A percentile compares a stretch with the other conserved stretches of the same genome.
Evolutionary conservation across 1,284 basidiomycete species (phyloP).

Genomic region (Singerocomus inundabilis): DNA sequence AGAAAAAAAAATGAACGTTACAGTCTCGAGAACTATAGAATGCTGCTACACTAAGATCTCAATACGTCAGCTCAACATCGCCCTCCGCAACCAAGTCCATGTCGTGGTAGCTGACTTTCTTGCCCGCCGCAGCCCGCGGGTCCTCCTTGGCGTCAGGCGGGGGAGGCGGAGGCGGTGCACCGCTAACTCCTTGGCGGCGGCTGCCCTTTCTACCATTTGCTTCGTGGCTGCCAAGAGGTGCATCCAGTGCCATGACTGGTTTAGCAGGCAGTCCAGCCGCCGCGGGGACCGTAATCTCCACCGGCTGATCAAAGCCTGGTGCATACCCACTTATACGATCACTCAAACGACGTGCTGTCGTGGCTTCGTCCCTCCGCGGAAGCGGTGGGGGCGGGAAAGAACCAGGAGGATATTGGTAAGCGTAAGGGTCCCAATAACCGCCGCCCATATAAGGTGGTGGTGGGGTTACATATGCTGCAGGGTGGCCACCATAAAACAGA

Average conservation of each 20-base stretch:
- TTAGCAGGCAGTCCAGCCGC: slow-evolving; percentile 75
- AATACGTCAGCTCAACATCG: slow-evolving; percentile 77
- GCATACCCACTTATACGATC: slow-evolving; percentile 77
- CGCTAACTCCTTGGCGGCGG: slow-evolving; percentile 38
- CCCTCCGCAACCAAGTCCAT: slow-evolving; percentile 87
- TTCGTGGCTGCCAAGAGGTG: slow-evolving; percentile 42
- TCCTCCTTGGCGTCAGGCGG: slow-evolving; percentile 85
- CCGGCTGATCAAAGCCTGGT: slow-evolving; percentile 45
- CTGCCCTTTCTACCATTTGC: slow-evolving; percentile 40
- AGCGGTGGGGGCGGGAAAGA: slow-evolving; percentile 38
- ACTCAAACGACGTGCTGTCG: slow-evolving; percentile 59
- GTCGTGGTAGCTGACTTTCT: slow-evolving; percentile 82
- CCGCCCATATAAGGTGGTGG: slow-evolving; percentile 45
- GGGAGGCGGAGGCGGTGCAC: slow-evolving; percentile 62
- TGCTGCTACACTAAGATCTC: slow-evolving; percentile 34
- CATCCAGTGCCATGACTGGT: slow-evolving; percentile 62
- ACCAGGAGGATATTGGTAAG: slow-evolving; percentile 38
- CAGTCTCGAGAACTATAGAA: slow-evolving; percentile 25
- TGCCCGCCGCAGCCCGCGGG: slow-evolving; percentile 78
- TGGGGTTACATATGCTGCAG: slow-evolving; percentile 40
- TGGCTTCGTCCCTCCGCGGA: slow-evolving; percentile 55
- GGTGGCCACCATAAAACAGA: slow-evolving; percentile 45
- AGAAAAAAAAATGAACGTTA: slow-evolving; percentile 11
- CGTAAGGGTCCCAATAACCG: slow-evolving; percentile 57
- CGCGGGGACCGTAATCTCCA: slow-evolving; percentile 51